Conservation (phyloP, 768 basidiomycete genomes). For the Tubosaeta sp. region DNA sequence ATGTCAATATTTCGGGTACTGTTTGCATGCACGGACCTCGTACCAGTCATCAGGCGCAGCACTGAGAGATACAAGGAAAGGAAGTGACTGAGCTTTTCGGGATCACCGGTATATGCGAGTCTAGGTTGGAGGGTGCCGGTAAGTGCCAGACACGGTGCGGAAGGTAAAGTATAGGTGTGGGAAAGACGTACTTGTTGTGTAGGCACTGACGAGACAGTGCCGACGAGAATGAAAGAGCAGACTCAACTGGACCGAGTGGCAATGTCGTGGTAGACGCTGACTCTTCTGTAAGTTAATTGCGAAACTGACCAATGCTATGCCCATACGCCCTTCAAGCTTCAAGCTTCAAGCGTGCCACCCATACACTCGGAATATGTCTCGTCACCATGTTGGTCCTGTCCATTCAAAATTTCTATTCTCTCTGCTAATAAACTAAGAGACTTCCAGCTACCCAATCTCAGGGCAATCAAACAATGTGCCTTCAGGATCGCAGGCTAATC, state of each 20-base stretch:
- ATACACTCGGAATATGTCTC: no score
- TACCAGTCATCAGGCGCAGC: slow-evolving; percentile 57
- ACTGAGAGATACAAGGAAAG: slow-evolving; percentile 52
- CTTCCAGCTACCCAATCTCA: no score
- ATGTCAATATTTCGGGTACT: slow-evolving; percentile 64
- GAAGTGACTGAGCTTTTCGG: slow-evolving; percentile 73
- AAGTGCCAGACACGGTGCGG: slow-evolving; percentile 66
- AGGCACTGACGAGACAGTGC: slow-evolving; percentile 30
- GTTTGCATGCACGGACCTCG: slow-evolving; percentile 69
- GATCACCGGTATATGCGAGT: slow-evolving; percentile 52
- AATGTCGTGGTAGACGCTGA: no score
- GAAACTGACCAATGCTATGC: no score
- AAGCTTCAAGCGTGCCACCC: no score
- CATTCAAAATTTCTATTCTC: no score
- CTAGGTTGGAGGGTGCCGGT: slow-evolving; percentile 51
- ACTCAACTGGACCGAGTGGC: slow-evolving; percentile 11
- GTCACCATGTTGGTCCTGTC: no score
- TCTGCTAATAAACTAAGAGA: no score
- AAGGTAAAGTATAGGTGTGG: slow-evolving; percentile 64
- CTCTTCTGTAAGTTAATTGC: no score
- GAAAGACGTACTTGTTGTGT: slow-evolving; percentile 59
- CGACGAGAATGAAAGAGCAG: slow-evolving; percentile 16
- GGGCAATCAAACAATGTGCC: no score
- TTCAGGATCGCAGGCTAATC: no score
- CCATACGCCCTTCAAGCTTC: no score